phyloP scores from a whole-genome alignment of 2,329 filamentous ascomycete genomes.

The Lasiodiplodia hormozganensis region DNA sequence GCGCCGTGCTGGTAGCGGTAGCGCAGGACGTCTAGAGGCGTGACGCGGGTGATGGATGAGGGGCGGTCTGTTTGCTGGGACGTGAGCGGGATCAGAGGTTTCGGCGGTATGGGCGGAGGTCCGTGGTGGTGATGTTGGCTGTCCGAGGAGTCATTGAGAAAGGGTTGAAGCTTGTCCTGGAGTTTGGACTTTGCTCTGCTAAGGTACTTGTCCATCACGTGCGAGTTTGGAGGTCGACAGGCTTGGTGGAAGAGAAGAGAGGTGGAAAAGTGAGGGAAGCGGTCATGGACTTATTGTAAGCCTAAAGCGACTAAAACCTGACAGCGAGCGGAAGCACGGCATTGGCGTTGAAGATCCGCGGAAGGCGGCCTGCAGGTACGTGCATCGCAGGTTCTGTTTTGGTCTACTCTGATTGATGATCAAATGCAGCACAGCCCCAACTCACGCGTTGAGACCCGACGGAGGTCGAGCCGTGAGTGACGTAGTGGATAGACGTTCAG shows the following conservation, averaged over 20 bases:
- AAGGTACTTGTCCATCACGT: slow-evolving; percentile 29
- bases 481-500: slow-evolving; percentile 11
- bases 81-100: slow-evolving; percentile 16
- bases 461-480: slow-evolving; percentile 17
- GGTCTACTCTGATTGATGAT: slow-evolving; percentile 6
- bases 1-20: slow-evolving; percentile 67
- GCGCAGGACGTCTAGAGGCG: slow-evolving; percentile 50
- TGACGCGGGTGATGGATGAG: background rate
- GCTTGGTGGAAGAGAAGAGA: background rate
- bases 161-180: slow-evolving; percentile 22
- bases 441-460: background rate
- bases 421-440: slow-evolving; percentile 14
- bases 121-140: background rate
- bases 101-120: slow-evolving; percentile 22
- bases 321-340: slow-evolving; percentile 13
- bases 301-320: slow-evolving; percentile 1
- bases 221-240: background rate
- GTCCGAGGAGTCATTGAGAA: slow-evolving; percentile 7
- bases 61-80: slow-evolving; percentile 17
- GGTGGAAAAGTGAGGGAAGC: background rate
- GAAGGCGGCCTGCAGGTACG: background rate
- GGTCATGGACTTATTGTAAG: slow-evolving; percentile 7
- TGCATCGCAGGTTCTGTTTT: background rate
- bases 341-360: slow-evolving; percentile 4
- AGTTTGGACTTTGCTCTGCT: slow-evolving; percentile 29